These are phyloP conservation scores for Cutaneotrichosporon dermatis DNA, from an alignment of 1,284 basidiomycete genomes.

Conservation along the genomic window DNA sequence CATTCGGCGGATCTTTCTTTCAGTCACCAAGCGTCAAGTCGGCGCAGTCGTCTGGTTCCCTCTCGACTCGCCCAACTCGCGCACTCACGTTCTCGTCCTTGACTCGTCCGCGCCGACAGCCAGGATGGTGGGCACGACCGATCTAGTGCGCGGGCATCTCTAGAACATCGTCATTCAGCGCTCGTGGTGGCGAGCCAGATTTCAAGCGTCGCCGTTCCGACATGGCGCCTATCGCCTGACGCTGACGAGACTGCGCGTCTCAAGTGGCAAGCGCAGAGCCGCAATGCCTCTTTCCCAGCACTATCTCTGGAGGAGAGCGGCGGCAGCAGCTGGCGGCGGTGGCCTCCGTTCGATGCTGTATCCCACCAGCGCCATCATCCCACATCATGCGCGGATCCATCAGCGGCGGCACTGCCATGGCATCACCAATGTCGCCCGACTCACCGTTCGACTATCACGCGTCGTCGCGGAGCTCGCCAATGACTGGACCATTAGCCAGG, in stretches of 20 bases:
- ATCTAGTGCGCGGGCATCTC: conserved; percentile 9
- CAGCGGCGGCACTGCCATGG: conserved; percentile 18
- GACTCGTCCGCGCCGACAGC: conserved; percentile 25
- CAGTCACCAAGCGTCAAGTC: conserved; percentile 32
- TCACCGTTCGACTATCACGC: conserved; percentile 10
- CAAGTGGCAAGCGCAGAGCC: conserved; percentile 40
- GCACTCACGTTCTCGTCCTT: conserved; percentile 44
- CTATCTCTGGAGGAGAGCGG: conserved; percentile 8
- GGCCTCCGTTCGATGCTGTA: conserved; percentile 26
- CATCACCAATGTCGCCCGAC: conserved; percentile 18
- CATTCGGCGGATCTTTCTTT: conserved; percentile 19
- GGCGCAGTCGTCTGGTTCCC: conserved; percentile 29
- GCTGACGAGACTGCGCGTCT: conserved; percentile 40
- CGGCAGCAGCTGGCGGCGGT: conserved; percentile 3
- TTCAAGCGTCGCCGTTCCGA: conserved; percentile 42
- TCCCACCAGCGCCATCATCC: conserved; percentile 23
- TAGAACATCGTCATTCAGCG: conserved; percentile 5
- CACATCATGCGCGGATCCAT: conserved; percentile 26
- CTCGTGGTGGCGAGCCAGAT: conserved; percentile 25
- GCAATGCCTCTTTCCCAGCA: conserved; percentile 41
- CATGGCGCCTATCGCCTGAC: conserved; percentile 30
- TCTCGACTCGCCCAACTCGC: conserved; percentile 34
- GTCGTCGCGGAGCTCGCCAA: conserved; percentile 30
- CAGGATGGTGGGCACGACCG: conserved; percentile 41
- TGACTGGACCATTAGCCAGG: conserved; percentile 35